Evolutionary conservation across 139 green algal species (phyloP), one percentile per base, ranked within the genome.

Genomic region (Asterochloris erici): DNA sequence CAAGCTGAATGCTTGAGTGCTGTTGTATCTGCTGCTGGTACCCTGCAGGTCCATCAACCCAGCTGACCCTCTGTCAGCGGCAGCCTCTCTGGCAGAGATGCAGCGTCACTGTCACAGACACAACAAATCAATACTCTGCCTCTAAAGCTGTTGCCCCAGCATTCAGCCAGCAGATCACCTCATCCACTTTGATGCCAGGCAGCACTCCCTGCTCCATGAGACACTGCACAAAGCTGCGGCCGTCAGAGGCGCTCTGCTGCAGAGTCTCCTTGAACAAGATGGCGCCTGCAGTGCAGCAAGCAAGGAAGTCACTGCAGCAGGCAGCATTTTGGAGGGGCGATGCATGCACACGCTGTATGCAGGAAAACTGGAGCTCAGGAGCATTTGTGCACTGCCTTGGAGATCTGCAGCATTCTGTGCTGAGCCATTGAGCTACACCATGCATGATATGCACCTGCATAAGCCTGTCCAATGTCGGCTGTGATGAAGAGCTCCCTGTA

Each of bases 241-340:
- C 93, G 63, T 91, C 88, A 12, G 81, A 54, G 14, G 85, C 84
- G 11, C 28, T 76, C 86, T 98, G 94, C 19, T 82, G 87, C 26
- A 99, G 87, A 14, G 96, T 96, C 86, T 99, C 97, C 85, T 98
- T 82, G 90, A 95, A 99, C 83, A 99, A 78, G 84, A 98, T 98
- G 2, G 89, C 93, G 26, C 94, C 95, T 47, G 82, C 90, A 27
- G 95, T 90, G 74, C 92, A 91, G 26, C 1, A 71, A 71, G 1
- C 66, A 23, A 69, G 66, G 6, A 54, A 54, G 38, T 54, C 38
- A 54, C 38, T 54, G 38, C 38, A 54, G 38, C 38, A 54, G 38
- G 38, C 38, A 54, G 38, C 4, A 10, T 10, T 54, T 6, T 54
- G 38, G 38, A 2, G 38, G 38, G 2, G 38, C 38, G 6, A 6